Evolutionary conservation across 495 filamentous ascomycete species (phyloP).

Genomic region (Haplographium delicatum): DNA sequence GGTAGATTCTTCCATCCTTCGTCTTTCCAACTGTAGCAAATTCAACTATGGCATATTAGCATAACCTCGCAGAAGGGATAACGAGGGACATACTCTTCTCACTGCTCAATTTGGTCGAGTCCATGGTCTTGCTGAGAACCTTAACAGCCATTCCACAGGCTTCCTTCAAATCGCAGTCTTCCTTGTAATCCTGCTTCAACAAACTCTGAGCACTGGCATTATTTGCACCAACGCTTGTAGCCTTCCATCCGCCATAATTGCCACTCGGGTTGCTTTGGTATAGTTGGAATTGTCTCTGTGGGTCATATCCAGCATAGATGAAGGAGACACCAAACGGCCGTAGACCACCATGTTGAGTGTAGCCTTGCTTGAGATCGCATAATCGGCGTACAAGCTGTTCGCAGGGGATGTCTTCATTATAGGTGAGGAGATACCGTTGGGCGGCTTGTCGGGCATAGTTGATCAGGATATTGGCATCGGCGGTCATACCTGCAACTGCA

Average conservation of each 20-base stretch:
- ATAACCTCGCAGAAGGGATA: not conserved
- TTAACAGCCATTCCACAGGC: slow-evolving; percentile 97
- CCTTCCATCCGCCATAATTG: slow-evolving; percentile 99
- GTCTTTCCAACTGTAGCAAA: slow-evolving; percentile 98
- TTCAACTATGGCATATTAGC: slow-evolving; percentile 60
- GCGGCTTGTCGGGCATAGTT: slow-evolving; percentile 97
- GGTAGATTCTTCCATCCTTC: slow-evolving; percentile 90
- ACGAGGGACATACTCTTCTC: slow-evolving; percentile 77
- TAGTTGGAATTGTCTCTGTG: slow-evolving; percentile 92
- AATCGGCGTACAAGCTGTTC: slow-evolving; percentile 95
- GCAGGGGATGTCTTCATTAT: slow-evolving; percentile 99
- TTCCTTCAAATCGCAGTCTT: slow-evolving; percentile 92
- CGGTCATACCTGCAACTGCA: slow-evolving; percentile 98
- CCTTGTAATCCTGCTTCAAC: slow-evolving; percentile 99
- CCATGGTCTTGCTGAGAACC: slow-evolving; percentile 99
- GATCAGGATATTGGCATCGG: slow-evolving; percentile 99
- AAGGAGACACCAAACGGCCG: slow-evolving; percentile 98
- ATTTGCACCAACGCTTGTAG: slow-evolving; percentile 95
- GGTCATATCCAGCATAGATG: slow-evolving; percentile 98
- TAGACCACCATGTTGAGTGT: slow-evolving; percentile 97
- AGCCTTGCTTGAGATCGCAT: slow-evolving; percentile 98
- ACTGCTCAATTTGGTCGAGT: slow-evolving; percentile 95
- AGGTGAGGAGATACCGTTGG: slow-evolving; percentile 94
- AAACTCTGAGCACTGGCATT: slow-evolving; percentile 96
- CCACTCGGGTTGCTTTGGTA: slow-evolving; percentile 99